Evolutionary conservation across 139 green algal species (phyloP).

Genomic region (Mesotaenium endlicherianum): DNA sequence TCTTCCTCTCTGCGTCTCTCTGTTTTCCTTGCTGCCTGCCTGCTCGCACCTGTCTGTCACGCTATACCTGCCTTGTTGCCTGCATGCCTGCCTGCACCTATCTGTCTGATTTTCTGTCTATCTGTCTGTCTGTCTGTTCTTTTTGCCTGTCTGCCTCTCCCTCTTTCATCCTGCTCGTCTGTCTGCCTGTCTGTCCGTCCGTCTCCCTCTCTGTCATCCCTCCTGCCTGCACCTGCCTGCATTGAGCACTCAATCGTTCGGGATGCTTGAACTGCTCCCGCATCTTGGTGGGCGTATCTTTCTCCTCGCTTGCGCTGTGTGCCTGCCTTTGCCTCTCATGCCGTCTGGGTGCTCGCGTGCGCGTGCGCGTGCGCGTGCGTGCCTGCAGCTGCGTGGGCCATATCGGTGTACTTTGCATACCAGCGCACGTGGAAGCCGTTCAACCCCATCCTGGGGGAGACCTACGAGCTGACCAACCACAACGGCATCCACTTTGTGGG

Average conservation of each 20-base stretch:
- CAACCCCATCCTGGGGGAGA: constrained; percentile 98
- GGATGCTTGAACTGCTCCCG: not conserved
- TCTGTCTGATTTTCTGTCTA: not conserved
- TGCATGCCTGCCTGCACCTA: no score
- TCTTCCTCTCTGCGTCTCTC: not conserved
- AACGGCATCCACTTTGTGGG: constrained; percentile 75
- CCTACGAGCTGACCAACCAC: constrained; percentile 80
- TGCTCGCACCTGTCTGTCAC: not conserved
- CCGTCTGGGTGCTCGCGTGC: no score
- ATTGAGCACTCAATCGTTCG: not conserved
- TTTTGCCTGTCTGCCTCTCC: not conserved
- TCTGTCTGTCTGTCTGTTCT: not conserved
- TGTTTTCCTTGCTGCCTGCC: not conserved
- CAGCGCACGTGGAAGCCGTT: constrained; percentile 98
- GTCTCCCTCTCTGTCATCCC: not conserved
- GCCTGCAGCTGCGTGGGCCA: constrained; percentile 77
- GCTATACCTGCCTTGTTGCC: no score
- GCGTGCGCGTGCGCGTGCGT: not conserved
- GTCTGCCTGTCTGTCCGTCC: no score
- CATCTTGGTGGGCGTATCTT: no score
- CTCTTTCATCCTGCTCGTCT: not conserved
- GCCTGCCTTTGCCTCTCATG: not conserved
- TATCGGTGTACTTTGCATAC: constrained; percentile 81
- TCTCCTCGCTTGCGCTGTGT: not conserved
- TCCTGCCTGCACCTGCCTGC: not conserved